These are phyloP conservation scores for Cotoneaster glaucophyllus DNA, from an alignment of 306 rosid genomes.

Conservation along the genomic window DNA sequence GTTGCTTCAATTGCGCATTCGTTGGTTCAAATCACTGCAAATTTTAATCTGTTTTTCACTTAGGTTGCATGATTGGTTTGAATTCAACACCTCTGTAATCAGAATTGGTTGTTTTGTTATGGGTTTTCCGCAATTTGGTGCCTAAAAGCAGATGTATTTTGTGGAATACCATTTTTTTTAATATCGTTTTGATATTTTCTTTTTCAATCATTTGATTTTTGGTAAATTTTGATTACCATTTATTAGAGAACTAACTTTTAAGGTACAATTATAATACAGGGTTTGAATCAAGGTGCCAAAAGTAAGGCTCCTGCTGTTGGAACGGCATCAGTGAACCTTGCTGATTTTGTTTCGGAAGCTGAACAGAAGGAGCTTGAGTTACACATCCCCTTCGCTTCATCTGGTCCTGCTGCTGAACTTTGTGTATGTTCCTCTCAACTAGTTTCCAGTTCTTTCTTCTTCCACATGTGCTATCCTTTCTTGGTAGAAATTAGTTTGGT, in stretches of 20 bases:
- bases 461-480: background rate
- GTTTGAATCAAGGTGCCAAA: conserved; percentile 67
- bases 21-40: background rate
- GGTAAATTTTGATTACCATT: background rate
- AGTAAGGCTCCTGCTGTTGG: conserved; percentile 67
- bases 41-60: background rate
- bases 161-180: background rate
- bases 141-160: background rate
- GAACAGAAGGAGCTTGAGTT: conserved; percentile 73
- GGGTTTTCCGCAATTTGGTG: background rate
- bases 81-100: background rate
- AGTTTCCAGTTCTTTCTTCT: background rate
- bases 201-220: background rate
- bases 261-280: conserved; percentile 38
- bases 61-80: background rate
- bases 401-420: conserved; percentile 52
- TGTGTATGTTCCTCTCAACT: conserved; percentile 39
- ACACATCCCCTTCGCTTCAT: conserved; percentile 51
- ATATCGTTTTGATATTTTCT: no score
- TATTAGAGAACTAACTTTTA: background rate
- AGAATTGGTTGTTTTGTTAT: background rate
- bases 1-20: background rate
- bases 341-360: conserved; percentile 66
- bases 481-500: background rate
- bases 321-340: conserved; percentile 71